These are phyloP conservation scores for Fusarium clavum DNA, from an alignment of 2,329 filamentous ascomycete genomes.

Conservation along the genomic window DNA sequence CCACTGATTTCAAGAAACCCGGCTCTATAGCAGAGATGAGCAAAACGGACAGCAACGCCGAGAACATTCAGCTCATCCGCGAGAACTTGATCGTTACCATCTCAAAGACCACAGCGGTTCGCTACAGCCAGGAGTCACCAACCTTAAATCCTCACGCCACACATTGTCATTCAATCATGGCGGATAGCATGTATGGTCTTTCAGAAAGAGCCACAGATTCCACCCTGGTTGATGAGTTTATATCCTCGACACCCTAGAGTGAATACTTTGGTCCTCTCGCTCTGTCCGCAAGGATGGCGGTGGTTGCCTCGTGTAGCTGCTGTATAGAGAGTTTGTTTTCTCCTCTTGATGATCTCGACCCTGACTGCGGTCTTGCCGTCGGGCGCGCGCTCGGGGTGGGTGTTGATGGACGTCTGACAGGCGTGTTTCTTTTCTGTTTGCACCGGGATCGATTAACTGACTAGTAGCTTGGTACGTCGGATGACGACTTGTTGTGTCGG, in stretches of 20 bases:
- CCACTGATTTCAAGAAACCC: not conserved
- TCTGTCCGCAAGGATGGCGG: conserved; percentile 67
- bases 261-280: conserved; percentile 47
- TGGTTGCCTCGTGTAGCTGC: conserved; percentile 47
- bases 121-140: not conserved
- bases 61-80: not conserved
- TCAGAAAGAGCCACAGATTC: conserved; percentile 85
- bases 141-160: not conserved
- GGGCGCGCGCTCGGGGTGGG: conserved; percentile 85
- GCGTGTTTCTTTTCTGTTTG: conserved; percentile 61
- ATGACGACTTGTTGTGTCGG: too few species aligned
- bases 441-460: too few species aligned
- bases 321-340: conserved; percentile 82
- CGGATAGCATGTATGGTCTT: not conserved
- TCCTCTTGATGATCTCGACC: conserved; percentile 88
- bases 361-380: conserved; percentile 76
- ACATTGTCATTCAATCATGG: not conserved
- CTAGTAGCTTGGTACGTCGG: too few species aligned
- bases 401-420: conserved; percentile 93
- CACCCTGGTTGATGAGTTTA: conserved; percentile 65
- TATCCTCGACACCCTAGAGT: conserved; percentile 76
- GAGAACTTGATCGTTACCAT: not conserved
- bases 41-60: not conserved
- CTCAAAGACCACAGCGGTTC: not conserved
- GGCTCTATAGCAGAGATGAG: not conserved